Evolutionary conservation across 345 rosid genomes (phyloP), one percentile per base, ranked within the genome.

Genomic region (Populus ilicifolia): DNA sequence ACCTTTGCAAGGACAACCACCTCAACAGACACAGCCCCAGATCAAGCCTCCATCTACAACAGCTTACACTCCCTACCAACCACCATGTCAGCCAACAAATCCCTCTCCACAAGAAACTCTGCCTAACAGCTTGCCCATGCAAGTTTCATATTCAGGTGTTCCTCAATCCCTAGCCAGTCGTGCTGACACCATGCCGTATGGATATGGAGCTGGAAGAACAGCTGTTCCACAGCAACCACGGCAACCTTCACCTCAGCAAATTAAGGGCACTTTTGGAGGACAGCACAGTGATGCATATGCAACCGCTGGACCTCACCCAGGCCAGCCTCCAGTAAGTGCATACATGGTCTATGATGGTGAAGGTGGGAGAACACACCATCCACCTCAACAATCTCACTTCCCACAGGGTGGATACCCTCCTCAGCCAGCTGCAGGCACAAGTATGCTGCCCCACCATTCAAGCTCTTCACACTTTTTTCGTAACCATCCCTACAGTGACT

Each of bases 311-410:
- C 80, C 89, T 7, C 91, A 82, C 61, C 80, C 88, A 11, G 18
- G 86, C 1, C 89, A 86, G 77, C 92, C 97, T 50, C 88, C 92
- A 3, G 75, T 89, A 13, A 88, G 93, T 78, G 83, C 89, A 73
- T 89, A 89, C 76, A 85, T 92, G 97, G 83, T 91, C 78, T 93
- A 94, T 82, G 91, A 92, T 50, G 83, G 85, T 69, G 97, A 89
- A 64, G 86, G 87, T 16, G 89, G 86, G 11, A 84, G 96, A 85
- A 70, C 82, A 74, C 98, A 86, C 61, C 90, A 87, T 66, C 81
- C 84, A 18, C 71, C 88, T 16, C 97, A 89, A 72, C 94, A 87
- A 63, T 66, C 86, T 56, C 97, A 89, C 83, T 91, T 87, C 83
- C 82, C 91, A 1, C 97, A 88, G 73, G 91, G 94, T 81, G 93